Conservation (phyloP, 176 grass and related monocot genomes). For the Dendrocalamus sinicus region DNA sequence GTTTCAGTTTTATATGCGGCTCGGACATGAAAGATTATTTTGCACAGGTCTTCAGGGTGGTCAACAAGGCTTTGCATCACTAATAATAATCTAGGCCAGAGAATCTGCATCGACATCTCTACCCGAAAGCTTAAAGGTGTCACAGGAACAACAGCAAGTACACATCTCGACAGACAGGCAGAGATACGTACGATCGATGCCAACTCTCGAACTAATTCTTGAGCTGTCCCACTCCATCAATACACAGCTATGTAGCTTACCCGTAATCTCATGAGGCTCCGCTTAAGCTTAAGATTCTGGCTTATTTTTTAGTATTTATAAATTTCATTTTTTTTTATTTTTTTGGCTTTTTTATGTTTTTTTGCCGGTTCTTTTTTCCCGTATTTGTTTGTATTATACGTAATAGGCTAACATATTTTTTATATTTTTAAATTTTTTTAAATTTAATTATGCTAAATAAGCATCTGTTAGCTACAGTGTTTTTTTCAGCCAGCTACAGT, state of each 20-base stretch:
- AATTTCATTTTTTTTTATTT: no score
- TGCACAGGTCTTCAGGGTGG: conserved; percentile 43
- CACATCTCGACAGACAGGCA: conserved; percentile 37
- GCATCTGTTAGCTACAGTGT: no score
- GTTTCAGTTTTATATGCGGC: neutral
- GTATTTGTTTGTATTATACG: no score
- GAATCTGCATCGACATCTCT: conserved; percentile 61
- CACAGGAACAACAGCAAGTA: conserved; percentile 25
- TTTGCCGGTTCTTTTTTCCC: no score
- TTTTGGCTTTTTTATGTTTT: no score
- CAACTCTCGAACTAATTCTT: conserved; percentile 7
- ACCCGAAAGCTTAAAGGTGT: conserved; percentile 36
- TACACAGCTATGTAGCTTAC: neutral
- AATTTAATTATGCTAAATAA: no score
- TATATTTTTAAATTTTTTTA: no score
- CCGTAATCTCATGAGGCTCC: neutral
- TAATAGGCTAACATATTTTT: no score
- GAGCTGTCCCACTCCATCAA: neutral
- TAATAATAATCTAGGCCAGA: neutral
- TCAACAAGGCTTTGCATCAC: conserved; percentile 36
- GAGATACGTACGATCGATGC: neutral
- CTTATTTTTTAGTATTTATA: no score
- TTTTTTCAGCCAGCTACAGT: no score
- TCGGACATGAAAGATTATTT: conserved; percentile 14
- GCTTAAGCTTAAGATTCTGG: no score